phyloP scores from a whole-genome alignment of 257 asterid species.

The Schizonepeta tenuifolia region DNA sequence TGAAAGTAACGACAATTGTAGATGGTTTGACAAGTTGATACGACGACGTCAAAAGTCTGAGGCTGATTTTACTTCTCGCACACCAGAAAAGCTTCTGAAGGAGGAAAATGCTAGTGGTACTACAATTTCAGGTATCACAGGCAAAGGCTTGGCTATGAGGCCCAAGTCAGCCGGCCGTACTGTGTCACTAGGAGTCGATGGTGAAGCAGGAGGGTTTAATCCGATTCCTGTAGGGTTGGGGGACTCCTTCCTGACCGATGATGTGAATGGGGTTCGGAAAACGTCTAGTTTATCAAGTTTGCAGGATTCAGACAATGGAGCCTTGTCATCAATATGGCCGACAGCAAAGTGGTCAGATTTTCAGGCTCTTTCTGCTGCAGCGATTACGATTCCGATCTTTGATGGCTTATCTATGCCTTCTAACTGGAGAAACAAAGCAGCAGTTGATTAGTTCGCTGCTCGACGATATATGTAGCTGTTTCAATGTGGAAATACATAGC shows the following conservation, averaged over 20 bases:
- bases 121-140: constrained; percentile 46
- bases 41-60: constrained; percentile 66
- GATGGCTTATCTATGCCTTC: constrained; percentile 75
- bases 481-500: constrained; percentile 20
- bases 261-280: constrained; percentile 54
- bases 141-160: constrained; percentile 74
- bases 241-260: constrained; percentile 52
- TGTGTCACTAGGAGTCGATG: constrained; percentile 46
- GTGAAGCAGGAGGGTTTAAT: constrained; percentile 51
- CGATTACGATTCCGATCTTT: constrained; percentile 73
- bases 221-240: constrained; percentile 48
- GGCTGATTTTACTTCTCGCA: constrained; percentile 46
- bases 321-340: constrained; percentile 65
- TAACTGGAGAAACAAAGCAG: constrained; percentile 68
- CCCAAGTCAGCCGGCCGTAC: constrained; percentile 63
- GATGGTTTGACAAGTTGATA: constrained; percentile 54
- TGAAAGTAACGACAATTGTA: constrained; percentile 42
- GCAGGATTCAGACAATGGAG: constrained; percentile 64
- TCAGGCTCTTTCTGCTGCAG: constrained; percentile 67
- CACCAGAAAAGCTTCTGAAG: constrained; percentile 71
- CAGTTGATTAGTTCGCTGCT: constrained; percentile 59
- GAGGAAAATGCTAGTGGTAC: constrained; percentile 55
- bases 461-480: neutral
- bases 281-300: constrained; percentile 75
- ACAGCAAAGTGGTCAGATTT: constrained; percentile 81